Conservation (phyloP, 768 basidiomycete genomes). For the Tricholoma bakamatsutake region DNA sequence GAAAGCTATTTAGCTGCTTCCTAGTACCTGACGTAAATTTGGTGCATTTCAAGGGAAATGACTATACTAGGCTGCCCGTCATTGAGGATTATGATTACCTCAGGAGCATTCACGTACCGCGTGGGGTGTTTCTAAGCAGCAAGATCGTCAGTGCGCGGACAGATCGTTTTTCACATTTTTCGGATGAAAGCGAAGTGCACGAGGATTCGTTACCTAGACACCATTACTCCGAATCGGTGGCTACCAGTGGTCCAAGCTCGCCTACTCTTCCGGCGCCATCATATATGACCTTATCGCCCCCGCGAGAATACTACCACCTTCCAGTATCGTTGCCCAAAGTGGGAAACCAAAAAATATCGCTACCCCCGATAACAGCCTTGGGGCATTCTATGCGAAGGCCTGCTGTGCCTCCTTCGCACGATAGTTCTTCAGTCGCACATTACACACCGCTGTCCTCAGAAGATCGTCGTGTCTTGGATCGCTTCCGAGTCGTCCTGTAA, state of each 20-base stretch:
- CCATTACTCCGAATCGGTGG: conserved; percentile 10
- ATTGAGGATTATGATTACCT: conserved; percentile 74
- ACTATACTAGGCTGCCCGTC: conserved; percentile 64
- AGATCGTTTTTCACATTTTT: conserved; percentile 40
- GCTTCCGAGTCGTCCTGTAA: conserved; percentile 48
- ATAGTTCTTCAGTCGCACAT: background rate
- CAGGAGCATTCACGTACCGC: conserved; percentile 58
- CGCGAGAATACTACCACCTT: conserved; percentile 8
- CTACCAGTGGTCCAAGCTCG: conserved; percentile 6
- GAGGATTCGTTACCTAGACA: conserved; percentile 25
- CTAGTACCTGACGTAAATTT: conserved; percentile 3
- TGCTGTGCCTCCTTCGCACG: conserved; percentile 9
- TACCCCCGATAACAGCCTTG: conserved; percentile 14
- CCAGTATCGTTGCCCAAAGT: conserved; percentile 5
- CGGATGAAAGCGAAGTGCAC: conserved; percentile 38
- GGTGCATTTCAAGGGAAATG: conserved; percentile 43
- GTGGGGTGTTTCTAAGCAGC: conserved; percentile 68
- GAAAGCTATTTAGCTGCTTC: conserved; percentile 1
- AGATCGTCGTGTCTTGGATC: conserved; percentile 52
- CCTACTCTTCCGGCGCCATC: conserved; percentile 14
- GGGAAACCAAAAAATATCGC: conserved; percentile 9
- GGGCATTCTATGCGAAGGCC: conserved; percentile 4
- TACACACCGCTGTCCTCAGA: conserved; percentile 47
- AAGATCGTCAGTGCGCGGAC: conserved; percentile 41
- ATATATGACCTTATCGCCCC: conserved; percentile 9